Evolutionary conservation across 768 basidiomycete species (phyloP).

Genomic region (Collybia sordida): DNA sequence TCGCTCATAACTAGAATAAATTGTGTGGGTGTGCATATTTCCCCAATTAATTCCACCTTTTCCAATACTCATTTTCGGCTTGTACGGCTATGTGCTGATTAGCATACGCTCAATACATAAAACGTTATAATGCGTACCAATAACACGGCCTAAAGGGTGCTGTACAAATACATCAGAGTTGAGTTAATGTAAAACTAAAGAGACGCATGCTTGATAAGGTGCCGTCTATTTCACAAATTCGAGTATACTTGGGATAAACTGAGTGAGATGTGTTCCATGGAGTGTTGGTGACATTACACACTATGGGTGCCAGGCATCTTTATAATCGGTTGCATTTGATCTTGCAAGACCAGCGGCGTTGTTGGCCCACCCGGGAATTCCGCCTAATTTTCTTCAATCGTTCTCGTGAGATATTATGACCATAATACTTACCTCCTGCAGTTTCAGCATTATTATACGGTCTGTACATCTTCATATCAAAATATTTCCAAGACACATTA

Average conservation of each 20-base stretch:
- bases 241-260: slow-evolving; percentile 15
- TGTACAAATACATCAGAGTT: too few species aligned
- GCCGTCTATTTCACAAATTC: slow-evolving; percentile 29
- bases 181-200: too few species aligned
- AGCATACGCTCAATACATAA: not conserved
- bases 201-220: slow-evolving; percentile 28
- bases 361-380: slow-evolving; percentile 49
- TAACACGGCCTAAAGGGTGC: slow-evolving; percentile 28
- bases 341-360: slow-evolving; percentile 53
- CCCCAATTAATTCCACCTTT: slow-evolving; percentile 37
- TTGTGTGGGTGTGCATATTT: slow-evolving; percentile 34
- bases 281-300: slow-evolving; percentile 7
- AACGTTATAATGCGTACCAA: slow-evolving; percentile 23
- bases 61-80: slow-evolving; percentile 46
- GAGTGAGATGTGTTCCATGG: not conserved
- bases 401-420: not conserved
- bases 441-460: slow-evolving; percentile 66
- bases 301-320: slow-evolving; percentile 50
- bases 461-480: slow-evolving; percentile 8
- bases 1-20: slow-evolving; percentile 40
- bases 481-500: not conserved
- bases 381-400: slow-evolving; percentile 18
- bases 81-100: slow-evolving; percentile 26
- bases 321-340: slow-evolving; percentile 61
- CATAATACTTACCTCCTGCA: slow-evolving; percentile 46